Conservation (phyloP, 371 early-diverging fungal genomes). For the Lichtheimia ornata region DNA sequence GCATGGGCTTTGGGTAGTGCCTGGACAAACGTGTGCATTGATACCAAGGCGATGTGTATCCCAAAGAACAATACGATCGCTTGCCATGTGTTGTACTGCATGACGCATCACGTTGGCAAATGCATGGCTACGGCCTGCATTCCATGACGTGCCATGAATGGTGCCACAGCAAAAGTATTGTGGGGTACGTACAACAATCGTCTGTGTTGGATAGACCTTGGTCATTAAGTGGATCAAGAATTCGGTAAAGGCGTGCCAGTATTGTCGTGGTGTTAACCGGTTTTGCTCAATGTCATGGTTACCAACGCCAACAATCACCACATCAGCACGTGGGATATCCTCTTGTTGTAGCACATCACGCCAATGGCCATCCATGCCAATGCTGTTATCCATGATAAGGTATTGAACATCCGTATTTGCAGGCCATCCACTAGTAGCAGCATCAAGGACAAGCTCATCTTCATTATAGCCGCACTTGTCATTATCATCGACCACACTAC, state of each 20-base stretch:
- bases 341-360: conserved; percentile 12
- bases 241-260: conserved; percentile 21
- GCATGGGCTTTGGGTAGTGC: conserved; percentile 22
- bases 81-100: conserved; percentile 5
- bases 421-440: conserved; percentile 13
- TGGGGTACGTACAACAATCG: conserved; percentile 34
- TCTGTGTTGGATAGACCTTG: conserved; percentile 22
- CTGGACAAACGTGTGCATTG: conserved; percentile 8
- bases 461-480: conserved; percentile 10
- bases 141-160: conserved; percentile 21
- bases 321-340: conserved; percentile 27
- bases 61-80: conserved; percentile 28
- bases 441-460: conserved; percentile 12
- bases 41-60: conserved; percentile 35
- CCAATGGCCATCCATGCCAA: conserved; percentile 21
- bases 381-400: conserved; percentile 7
- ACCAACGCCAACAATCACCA: conserved; percentile 33
- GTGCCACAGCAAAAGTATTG: conserved; percentile 22
- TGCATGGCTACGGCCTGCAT: conserved; percentile 35
- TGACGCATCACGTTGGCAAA: conserved; percentile 29
- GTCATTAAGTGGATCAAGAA: conserved; percentile 16
- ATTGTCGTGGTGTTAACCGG: conserved; percentile 26
- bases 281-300: conserved; percentile 25
- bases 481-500: conserved; percentile 7
- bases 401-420: conserved; percentile 10